A percentile compares a stretch with the other conserved stretches of the same genome.
These are phyloP conservation scores for Viola pubescens DNA, from an alignment of 441 rosid species.

Conservation along the genomic window DNA sequence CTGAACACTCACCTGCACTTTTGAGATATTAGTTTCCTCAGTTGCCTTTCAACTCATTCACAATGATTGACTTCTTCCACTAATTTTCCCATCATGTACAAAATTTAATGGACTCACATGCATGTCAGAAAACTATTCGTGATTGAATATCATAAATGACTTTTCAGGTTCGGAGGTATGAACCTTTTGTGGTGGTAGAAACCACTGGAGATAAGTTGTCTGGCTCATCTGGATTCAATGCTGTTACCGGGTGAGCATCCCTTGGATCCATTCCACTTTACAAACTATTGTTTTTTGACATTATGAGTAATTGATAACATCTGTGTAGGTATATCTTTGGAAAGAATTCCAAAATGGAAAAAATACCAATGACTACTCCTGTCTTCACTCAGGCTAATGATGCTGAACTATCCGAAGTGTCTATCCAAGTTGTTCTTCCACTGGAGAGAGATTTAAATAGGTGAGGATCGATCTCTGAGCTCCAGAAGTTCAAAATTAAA, in stretches of 20 bases:
- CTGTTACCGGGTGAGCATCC: constrained; percentile 59
- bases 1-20: too few relatives aligned
- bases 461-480: constrained; percentile 17
- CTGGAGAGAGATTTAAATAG: constrained; percentile 55
- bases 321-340: constrained; percentile 65
- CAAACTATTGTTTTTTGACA: not conserved
- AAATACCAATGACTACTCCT: constrained; percentile 77
- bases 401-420: constrained; percentile 39
- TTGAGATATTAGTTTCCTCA: too few relatives aligned
- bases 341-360: constrained; percentile 59
- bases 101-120: too few relatives aligned
- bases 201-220: constrained; percentile 65
- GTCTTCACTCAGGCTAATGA: constrained; percentile 72
- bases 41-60: too few relatives aligned
- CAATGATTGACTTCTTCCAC: too few relatives aligned
- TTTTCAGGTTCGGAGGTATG: constrained; percentile 58
- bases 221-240: constrained; percentile 66
- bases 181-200: constrained; percentile 66
- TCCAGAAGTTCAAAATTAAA: not conserved
- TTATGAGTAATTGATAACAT: constrained; percentile 9
- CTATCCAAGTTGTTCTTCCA: constrained; percentile 75
- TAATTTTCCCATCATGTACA: too few relatives aligned
- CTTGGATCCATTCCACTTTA: not conserved
- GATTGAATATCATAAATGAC: not conserved
- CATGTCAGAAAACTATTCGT: too few relatives aligned